Evolutionary conservation across 192 early-diverging fungal species (phyloP), one percentile per base, ranked within the genome.

Genomic region (Cladochytrium replicatum): DNA sequence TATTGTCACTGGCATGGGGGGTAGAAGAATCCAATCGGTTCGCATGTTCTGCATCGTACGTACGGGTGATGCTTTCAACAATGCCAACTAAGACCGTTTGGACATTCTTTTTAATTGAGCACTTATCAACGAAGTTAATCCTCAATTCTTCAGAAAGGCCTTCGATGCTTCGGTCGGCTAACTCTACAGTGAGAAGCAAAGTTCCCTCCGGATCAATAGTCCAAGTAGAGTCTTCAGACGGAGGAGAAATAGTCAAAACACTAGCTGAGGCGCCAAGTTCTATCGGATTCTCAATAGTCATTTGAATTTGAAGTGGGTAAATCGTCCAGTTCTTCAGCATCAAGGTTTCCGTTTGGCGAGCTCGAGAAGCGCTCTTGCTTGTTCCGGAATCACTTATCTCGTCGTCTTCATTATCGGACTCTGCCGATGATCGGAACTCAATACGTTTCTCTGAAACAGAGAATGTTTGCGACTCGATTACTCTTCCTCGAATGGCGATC

Each of bases 71-170:
- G 47, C 71, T 71, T 45, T 84, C 82, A 2, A 83, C 72, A n/a
- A 88, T 72, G 25, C 68, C 72, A 8, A 89, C 73, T 19, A 72
- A 43, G 4, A 82, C 59, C 0, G 78, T 76, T 43, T 86, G 78
- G 8, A 75, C 59, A 15, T 69, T 66, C 15, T 77, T 69, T 11
- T 51, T 54, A 5, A 84, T 46, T 4, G 84, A 85, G 53, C 85
- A 71, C 32, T 67, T 25, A 64, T 91, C 87, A 34, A 69, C 66
- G 19, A 91, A 59, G 50, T 74, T 72, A 19, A 91, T 59, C 52
- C 84, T 84, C 46, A 91, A 71, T 29, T 85, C 77, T 5, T 85
- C 87, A 2, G 87, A 89, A 15, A 88, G 66, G 13, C 75, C 80
- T 2, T 63, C 51, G 43, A 80, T 72, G 0, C 67, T 63, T 1